A percentile compares a stretch with the other conserved stretches of the same genome.
These are phyloP conservation scores for Ganoderma multipileum DNA, from an alignment of 1,284 basidiomycete species.

Conservation along the genomic window DNA sequence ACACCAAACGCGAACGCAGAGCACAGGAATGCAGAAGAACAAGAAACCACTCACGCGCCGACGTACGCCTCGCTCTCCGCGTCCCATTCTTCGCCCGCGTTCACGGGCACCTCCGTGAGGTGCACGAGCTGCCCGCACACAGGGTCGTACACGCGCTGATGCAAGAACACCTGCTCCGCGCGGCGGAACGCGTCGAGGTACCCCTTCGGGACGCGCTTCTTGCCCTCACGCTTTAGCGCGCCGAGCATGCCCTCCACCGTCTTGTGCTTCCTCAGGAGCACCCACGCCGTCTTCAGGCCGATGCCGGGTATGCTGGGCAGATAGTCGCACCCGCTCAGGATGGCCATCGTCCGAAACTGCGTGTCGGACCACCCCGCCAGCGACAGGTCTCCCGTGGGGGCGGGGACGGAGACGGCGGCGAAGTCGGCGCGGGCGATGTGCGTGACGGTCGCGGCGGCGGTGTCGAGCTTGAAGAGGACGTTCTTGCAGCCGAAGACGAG, in stretches of 20 bases:
- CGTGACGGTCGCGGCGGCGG: slow-evolving; percentile 75
- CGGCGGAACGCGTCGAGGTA: slow-evolving; percentile 78
- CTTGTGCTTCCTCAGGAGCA: slow-evolving; percentile 83
- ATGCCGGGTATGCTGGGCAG: slow-evolving; percentile 93
- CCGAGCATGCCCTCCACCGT: slow-evolving; percentile 89
- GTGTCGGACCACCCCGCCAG: slow-evolving; percentile 89
- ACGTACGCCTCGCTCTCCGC: slow-evolving; percentile 76
- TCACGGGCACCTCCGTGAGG: slow-evolving; percentile 64
- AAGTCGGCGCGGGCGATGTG: slow-evolving; percentile 85
- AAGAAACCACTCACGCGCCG: slow-evolving; percentile 63
- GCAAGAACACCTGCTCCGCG: slow-evolving; percentile 93
- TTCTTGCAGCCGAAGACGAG: slow-evolving; percentile 95
- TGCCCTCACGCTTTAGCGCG: slow-evolving; percentile 84
- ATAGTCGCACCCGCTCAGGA: slow-evolving; percentile 98
- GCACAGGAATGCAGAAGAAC: slow-evolving; percentile 14
- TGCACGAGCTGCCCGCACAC: slow-evolving; percentile 67
- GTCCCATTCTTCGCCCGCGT: slow-evolving; percentile 47
- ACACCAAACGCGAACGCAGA: neutral
- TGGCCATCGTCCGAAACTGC: slow-evolving; percentile 95
- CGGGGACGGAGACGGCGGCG: slow-evolving; percentile 57
- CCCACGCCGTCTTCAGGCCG: slow-evolving; percentile 94
- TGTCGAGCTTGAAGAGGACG: slow-evolving; percentile 89
- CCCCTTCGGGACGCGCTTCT: slow-evolving; percentile 78
- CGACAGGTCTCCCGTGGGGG: slow-evolving; percentile 71
- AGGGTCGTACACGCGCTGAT: slow-evolving; percentile 95